These are phyloP conservation scores for Chrysanthemum makinoi DNA, from an alignment of 129 eudicot species.

Conservation along the genomic window DNA sequence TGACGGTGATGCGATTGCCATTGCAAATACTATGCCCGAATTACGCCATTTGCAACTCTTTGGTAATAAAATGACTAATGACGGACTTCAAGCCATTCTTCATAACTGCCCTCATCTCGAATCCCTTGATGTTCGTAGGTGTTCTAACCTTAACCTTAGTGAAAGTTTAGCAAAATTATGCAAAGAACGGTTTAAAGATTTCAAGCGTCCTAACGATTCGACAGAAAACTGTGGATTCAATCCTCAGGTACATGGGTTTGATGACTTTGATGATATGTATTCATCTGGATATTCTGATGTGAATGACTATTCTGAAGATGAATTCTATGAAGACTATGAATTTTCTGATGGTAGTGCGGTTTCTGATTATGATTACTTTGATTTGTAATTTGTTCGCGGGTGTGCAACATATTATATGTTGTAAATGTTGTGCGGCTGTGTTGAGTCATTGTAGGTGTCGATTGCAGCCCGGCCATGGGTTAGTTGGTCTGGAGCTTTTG, in stretches of 20 bases:
- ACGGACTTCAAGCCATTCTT: constrained; percentile 60
- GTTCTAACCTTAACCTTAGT: constrained; percentile 52
- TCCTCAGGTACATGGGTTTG: constrained; percentile 21
- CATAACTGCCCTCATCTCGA: constrained; percentile 53
- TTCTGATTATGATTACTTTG: constrained; percentile 26
- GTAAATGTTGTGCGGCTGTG: no score
- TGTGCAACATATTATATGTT: no score
- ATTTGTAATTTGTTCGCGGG: no score
- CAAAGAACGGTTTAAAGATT: constrained; percentile 40
- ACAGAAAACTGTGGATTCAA: constrained; percentile 45
- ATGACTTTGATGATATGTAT: constrained; percentile 45
- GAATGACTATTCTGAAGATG: constrained; percentile 41
- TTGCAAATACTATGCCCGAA: constrained; percentile 51
- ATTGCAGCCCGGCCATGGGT: not conserved
- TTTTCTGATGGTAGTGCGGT: constrained; percentile 34
- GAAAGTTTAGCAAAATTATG: constrained; percentile 46
- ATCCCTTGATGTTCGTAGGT: constrained; percentile 66
- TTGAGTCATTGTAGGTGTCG: no score
- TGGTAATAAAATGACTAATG: no score
- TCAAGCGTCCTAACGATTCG: constrained; percentile 49
- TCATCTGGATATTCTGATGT: constrained; percentile 44
- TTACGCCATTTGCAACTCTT: no score
- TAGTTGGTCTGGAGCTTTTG: no score
- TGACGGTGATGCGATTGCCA: constrained; percentile 54
- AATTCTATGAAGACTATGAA: constrained; percentile 33